These are phyloP conservation scores for Daldinia sp. DNA, from an alignment of 2,329 filamentous ascomycete genomes.

Conservation along the genomic window DNA sequence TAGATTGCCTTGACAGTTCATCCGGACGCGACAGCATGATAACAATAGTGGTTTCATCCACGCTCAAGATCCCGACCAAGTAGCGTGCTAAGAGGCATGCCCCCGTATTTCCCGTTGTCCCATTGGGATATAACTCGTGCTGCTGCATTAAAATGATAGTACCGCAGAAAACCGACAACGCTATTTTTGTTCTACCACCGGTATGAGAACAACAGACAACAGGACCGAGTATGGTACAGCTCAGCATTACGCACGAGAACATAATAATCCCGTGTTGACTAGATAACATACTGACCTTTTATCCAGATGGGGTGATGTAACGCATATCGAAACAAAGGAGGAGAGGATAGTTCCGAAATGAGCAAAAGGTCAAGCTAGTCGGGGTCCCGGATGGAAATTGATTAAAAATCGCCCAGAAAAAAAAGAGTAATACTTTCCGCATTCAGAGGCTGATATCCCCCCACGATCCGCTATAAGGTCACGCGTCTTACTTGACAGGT, in stretches of 20 bases:
- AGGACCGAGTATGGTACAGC: conserved; percentile 12
- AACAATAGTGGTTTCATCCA: conserved; percentile 17
- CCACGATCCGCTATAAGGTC: neutral
- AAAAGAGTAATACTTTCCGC: conserved; percentile 25
- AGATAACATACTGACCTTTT: conserved; percentile 30
- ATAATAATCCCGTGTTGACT: conserved; percentile 23
- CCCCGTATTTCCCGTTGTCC: neutral
- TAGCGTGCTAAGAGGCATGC: neutral
- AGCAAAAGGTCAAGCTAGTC: conserved; percentile 20
- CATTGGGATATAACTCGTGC: neutral
- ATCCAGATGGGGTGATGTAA: conserved; percentile 37
- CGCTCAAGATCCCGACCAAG: conserved; percentile 21
- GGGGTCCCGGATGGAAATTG: conserved; percentile 21
- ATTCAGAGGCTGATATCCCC: conserved; percentile 14
- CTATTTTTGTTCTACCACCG: conserved; percentile 19
- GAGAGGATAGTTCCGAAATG: conserved; percentile 39
- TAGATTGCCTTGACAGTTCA: conserved; percentile 17
- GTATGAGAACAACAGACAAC: conserved; percentile 9
- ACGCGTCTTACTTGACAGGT: neutral
- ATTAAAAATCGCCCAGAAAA: conserved; percentile 23
- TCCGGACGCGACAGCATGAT: conserved; percentile 7
- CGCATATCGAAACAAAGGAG: conserved; percentile 34
- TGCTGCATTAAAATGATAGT: conserved; percentile 7
- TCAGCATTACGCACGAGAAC: conserved; percentile 23
- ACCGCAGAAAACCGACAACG: conserved; percentile 10